These are phyloP conservation scores for Trypanosoma scelopori DNA, from an alignment of 208 protist genomes.

Conservation along the genomic window DNA sequence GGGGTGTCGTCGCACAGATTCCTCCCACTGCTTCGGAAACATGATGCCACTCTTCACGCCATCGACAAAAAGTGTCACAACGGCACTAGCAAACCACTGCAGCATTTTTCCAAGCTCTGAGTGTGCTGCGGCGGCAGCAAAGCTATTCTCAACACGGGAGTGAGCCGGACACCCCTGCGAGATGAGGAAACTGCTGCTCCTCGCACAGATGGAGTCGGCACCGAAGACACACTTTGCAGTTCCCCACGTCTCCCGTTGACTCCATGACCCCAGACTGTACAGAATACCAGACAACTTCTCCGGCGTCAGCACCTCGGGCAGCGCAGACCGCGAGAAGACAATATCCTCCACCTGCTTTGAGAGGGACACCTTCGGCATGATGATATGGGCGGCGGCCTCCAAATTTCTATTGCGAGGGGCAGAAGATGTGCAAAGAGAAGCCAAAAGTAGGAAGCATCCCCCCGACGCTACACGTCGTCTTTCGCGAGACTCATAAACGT, in stretches of 20 bases:
- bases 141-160: conserved; percentile 45
- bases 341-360: conserved; percentile 30
- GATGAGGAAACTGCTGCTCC: conserved; percentile 13
- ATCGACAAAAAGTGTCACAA: conserved; percentile 52
- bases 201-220: background rate
- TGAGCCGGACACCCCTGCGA: conserved; percentile 35
- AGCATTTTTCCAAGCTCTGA: conserved; percentile 60
- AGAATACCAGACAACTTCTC: conserved; percentile 31
- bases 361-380: conserved; percentile 4
- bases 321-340: conserved; percentile 28
- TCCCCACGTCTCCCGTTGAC: background rate
- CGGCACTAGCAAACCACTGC: conserved; percentile 46
- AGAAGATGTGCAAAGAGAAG: conserved; percentile 2
- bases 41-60: conserved; percentile 44
- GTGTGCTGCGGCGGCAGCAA: conserved; percentile 61
- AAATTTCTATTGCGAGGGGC: background rate
- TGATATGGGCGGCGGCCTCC: too few relatives aligned
- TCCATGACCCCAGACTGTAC: background rate
- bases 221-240: conserved; percentile 21
- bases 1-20: conserved; percentile 21
- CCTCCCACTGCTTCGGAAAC: conserved; percentile 66
- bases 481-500: too few relatives aligned
- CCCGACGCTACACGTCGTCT: too few relatives aligned
- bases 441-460: background rate
- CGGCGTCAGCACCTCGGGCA: conserved; percentile 34